Evolutionary conservation across 1,139 yeast species (phyloP), one percentile per base, ranked within the genome.

Genomic region (Tardiomyces depauwii): DNA sequence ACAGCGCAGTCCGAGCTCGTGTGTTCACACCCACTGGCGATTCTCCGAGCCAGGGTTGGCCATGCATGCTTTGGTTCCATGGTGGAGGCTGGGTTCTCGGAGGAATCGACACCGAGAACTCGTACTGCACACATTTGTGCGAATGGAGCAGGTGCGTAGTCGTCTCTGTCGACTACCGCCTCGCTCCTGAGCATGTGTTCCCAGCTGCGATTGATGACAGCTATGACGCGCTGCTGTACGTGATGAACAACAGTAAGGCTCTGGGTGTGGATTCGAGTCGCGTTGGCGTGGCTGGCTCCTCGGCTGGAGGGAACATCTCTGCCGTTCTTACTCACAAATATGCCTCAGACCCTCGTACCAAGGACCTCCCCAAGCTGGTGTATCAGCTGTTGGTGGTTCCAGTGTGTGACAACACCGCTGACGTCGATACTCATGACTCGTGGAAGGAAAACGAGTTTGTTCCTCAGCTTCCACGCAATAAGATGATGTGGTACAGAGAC

Each of bases 31-130:
- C 76, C 13, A 54, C 58, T 14, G 66, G 67, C 11, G 60, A 58
- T 9, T 55, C 58, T 27, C 77, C 76, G 1, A 59, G 45, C 2
- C 59, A 53, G 3, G 76, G 76, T 1, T 71, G 72, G 68, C 77
- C 78, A 2, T 61, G 69, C 36, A 63, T 67, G 33, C 53, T 72
- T 12, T 72, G 74, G 73, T 71, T 59, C 57, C 78, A 73, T 51
- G 77, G 77, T n/a, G 74, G 74, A 28, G 65, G 65, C 5, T 72
- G 75, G 73, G 73, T 68, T 1, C 60, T 73, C n/a, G 77, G 77
- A 2, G 61, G 63, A 44, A 68, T 73, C 42, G 56, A 50, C 45
- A 69, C 77, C 4, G 77, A 73, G 48, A 72, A 73, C 58, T 65
- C 72, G 2, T 70, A 63, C 55, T 72, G 76, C 49, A 65, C 76